Evolutionary conservation across 176 grass and related monocot genomes (phyloP), one percentile per base, ranked within the genome.

Genomic region (Oryza meyeriana): DNA sequence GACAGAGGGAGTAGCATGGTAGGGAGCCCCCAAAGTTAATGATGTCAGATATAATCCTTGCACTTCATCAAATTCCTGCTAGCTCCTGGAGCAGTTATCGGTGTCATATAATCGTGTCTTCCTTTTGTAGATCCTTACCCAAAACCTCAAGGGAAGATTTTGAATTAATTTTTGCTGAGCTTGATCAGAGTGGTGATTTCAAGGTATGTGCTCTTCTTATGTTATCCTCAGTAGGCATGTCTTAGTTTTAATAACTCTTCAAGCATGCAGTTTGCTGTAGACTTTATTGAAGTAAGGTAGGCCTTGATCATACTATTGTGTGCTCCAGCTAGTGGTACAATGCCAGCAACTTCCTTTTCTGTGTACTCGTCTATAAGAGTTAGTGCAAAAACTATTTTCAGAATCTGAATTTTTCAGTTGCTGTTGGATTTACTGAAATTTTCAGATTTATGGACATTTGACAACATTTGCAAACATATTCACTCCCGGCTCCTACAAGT

Each of bases 91-190:
- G 42, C 76, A 69, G n/a, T 40, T 72, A 55, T 50, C 34, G 27
- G 34, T 72, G 3, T 89, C 71, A 76, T 78, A 76, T 25, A 70
- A 90, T 75, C 74, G 30, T 63, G 64, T 66, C 61, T 89, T 48
- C 76, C 67, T 86, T 86, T 41, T 83, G 45, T 86, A 98, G 95
- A 87, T 94, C 95, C 3, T 88, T 98, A 74, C 95, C 95, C 33
- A 98, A 91, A 65, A 98, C 86, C 38, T 98, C 95, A 84, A 91
- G 64, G 89, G 95, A 98, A 78, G 95, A 98, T 89, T 98, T 93
- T 82, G 95, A 95, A 88, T 83, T 93, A 67, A 95, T 98, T 70
- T 98, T 98, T 82, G 65, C 64, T 13, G 95, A 98, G 82, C 88
- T 98, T 84, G 95, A 98, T 86, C 81, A 61, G 24, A 98, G 95